Percentiles rank a stretch among this genome's conserved stretches.
Conservation (phyloP, 177 flowering plant genomes). For the Vitis hybrid region DNA sequence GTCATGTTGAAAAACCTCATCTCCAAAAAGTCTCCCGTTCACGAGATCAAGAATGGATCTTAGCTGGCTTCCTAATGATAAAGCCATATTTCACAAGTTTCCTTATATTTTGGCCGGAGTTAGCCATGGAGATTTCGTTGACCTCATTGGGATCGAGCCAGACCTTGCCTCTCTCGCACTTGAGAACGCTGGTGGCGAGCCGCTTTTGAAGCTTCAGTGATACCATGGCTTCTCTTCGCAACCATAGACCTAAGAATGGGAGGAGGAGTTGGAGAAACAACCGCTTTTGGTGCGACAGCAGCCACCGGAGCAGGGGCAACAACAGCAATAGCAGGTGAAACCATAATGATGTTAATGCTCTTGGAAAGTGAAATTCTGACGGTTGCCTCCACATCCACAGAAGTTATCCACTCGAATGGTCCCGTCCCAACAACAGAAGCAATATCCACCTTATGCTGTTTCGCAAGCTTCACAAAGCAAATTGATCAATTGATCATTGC, state of each 20-base stretch:
- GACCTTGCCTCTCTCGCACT: conserved; percentile 38
- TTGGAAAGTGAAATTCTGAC: accelerated
- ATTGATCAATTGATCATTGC: no score
- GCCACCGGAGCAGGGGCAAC: no score
- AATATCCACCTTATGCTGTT: no score
- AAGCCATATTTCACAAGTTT: conserved; percentile 44
- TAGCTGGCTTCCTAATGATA: conserved; percentile 40
- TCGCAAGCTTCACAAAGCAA: no score
- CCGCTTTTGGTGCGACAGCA: neutral
- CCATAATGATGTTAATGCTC: no score
- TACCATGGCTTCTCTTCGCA: conserved; percentile 19
- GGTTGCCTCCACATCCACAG: accelerated
- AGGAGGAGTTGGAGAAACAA: neutral
- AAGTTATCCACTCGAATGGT: accelerated
- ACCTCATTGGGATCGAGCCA: conserved; percentile 43
- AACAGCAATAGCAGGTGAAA: no score
- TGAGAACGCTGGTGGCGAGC: conserved; percentile 34
- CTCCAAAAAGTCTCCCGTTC: conserved; percentile 11
- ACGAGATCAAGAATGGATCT: conserved; percentile 43
- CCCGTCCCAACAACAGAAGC: no score
- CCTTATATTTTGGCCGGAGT: conserved; percentile 40
- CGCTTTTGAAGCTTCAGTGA: conserved; percentile 38
- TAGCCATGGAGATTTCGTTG: conserved; percentile 44
- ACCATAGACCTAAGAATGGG: neutral
- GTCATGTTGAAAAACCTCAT: accelerated